Conservation (phyloP, 176 grass and related monocot genomes). For the Oryza brachyantha region DNA sequence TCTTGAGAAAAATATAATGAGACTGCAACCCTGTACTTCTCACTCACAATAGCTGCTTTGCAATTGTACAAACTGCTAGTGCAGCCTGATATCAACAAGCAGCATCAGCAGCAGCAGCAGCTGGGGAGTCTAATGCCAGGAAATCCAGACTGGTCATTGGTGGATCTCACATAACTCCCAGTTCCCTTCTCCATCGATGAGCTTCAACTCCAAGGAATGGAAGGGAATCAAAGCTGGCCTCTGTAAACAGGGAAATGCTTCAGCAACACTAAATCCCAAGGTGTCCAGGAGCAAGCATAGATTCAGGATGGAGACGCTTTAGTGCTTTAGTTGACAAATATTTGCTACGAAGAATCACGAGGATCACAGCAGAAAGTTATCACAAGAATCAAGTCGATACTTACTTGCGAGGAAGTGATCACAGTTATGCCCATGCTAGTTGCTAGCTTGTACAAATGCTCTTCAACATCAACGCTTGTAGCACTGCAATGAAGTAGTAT, state of each 20-base stretch:
- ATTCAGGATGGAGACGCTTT: neutral
- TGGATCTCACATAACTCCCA: conserved; percentile 81
- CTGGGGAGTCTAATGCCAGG: neutral
- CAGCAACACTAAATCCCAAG: conserved; percentile 8
- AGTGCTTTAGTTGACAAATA: neutral
- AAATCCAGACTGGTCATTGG: conserved; percentile 28
- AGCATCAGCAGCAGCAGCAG: neutral
- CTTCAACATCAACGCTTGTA: conserved; percentile 97
- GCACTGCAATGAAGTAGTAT: conserved; percentile 51
- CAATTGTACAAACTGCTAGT: neutral
- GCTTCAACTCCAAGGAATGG: conserved; percentile 90
- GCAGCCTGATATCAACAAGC: neutral
- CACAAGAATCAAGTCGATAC: neutral
- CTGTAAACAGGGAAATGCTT: conserved; percentile 38
- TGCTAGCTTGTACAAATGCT: conserved; percentile 89
- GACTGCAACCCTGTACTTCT: neutral
- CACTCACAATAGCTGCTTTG: neutral
- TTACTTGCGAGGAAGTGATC: conserved; percentile 91
- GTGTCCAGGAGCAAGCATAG: neutral
- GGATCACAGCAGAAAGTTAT: neutral
- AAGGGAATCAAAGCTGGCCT: conserved; percentile 88
- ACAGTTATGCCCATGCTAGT: conserved; percentile 92
- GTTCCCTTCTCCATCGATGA: conserved; percentile 91
- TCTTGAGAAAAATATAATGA: neutral
- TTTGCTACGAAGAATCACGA: neutral